Percentiles rank a stretch among this genome's conserved stretches.
phyloP scores from a whole-genome alignment of 2,329 filamentous ascomycete species.

The Fusarium illudens region DNA sequence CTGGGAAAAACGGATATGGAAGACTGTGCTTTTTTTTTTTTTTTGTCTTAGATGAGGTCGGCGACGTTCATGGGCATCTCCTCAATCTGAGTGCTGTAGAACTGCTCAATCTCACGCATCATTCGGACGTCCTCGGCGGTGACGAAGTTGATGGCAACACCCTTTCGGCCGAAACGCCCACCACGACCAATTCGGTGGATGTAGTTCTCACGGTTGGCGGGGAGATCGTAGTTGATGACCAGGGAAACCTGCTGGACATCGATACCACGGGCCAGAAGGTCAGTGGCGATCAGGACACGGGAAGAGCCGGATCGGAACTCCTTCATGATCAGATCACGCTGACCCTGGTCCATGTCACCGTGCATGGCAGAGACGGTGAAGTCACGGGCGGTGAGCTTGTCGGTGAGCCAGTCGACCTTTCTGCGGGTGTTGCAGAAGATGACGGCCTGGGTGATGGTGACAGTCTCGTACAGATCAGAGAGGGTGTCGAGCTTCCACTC shows the following conservation, averaged over 20 bases:
- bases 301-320: constrained; percentile 99
- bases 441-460: constrained; percentile 99
- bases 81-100: constrained; percentile 99
- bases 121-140: constrained; percentile 99
- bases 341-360: constrained; percentile 97
- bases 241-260: constrained; percentile 99
- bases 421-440: constrained; percentile 99
- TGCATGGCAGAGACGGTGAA: constrained; percentile 99
- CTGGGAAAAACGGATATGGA: constrained; percentile 37
- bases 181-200: constrained; percentile 99
- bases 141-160: constrained; percentile 99
- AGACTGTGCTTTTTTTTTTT: constrained; percentile 36
- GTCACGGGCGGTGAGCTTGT: constrained; percentile 98
- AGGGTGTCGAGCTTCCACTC: constrained; percentile 99
- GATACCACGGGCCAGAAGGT: constrained; percentile 98
- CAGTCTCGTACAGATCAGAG: constrained; percentile 97
- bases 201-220: constrained; percentile 99
- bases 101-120: constrained; percentile 99
- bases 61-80: constrained; percentile 99
- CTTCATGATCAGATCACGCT: constrained; percentile 99
- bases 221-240: constrained; percentile 99
- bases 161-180: constrained; percentile 99
- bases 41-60: constrained; percentile 71
- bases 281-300: constrained; percentile 97
- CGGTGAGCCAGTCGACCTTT: constrained; percentile 99